These are phyloP conservation scores for Lecanicillium sp. DNA, from an alignment of 2,329 filamentous ascomycete genomes.

Conservation along the genomic window DNA sequence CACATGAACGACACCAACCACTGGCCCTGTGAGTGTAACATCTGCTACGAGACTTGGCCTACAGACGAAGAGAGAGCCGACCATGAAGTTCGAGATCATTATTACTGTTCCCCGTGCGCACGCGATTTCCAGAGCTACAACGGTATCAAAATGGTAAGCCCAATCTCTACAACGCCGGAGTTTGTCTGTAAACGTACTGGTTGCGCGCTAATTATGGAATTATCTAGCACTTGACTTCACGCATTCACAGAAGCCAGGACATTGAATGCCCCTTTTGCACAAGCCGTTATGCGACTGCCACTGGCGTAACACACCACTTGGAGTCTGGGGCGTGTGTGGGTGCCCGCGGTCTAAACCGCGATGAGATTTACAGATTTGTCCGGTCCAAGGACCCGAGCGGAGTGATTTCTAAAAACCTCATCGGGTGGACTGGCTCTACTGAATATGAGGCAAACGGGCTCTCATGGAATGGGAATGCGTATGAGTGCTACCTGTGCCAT, in stretches of 20 bases:
- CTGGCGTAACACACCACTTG: constrained; percentile 46
- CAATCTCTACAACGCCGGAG: too few species aligned
- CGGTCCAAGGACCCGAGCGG: constrained; percentile 36
- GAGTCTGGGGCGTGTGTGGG: constrained; percentile 44
- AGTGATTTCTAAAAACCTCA: constrained; percentile 40
- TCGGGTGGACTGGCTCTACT: constrained; percentile 32
- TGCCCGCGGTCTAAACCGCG: constrained; percentile 35
- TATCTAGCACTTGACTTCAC: constrained; percentile 46
- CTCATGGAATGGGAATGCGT: constrained; percentile 33
- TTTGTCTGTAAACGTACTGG: too few species aligned
- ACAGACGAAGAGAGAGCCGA: constrained; percentile 9
- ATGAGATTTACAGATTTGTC: constrained; percentile 37
- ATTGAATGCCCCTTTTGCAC: constrained; percentile 49
- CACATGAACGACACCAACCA: constrained; percentile 23
- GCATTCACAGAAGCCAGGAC: constrained; percentile 33
- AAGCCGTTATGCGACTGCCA: constrained; percentile 35
- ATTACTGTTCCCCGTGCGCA: constrained; percentile 24
- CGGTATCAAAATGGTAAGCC: constrained; percentile 22
- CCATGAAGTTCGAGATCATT: constrained; percentile 24
- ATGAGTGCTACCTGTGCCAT: constrained; percentile 35
- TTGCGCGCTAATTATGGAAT: too few species aligned
- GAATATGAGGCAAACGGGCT: constrained; percentile 27
- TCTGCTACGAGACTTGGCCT: constrained; percentile 16
- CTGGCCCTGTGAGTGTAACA: constrained; percentile 18
- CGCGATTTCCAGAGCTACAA: constrained; percentile 22